Conservation (phyloP, 768 basidiomycete species). For the Naganishia vishniacii region DNA sequence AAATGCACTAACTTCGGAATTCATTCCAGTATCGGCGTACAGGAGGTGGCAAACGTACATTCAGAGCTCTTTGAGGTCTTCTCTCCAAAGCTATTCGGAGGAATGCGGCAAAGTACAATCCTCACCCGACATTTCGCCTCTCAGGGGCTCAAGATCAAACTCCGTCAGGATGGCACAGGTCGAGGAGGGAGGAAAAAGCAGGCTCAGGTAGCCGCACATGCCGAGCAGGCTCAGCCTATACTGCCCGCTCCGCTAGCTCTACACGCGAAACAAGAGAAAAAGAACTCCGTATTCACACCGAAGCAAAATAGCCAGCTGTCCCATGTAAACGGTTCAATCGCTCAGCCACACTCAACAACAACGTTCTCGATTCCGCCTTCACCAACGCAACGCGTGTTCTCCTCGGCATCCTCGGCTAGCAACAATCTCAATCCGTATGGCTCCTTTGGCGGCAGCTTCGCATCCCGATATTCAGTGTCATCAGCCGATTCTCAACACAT, state of each 20-base stretch:
- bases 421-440: background rate
- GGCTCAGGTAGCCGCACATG: background rate
- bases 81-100: slow-evolving; percentile 48
- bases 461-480: background rate
- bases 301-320: background rate
- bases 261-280: background rate
- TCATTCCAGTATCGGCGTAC: slow-evolving; percentile 25
- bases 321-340: background rate
- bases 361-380: background rate
- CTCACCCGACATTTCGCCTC: slow-evolving; percentile 48
- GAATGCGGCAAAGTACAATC: slow-evolving; percentile 47
- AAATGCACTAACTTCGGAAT: background rate
- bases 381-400: no score
- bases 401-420: background rate
- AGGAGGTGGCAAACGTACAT: slow-evolving; percentile 34
- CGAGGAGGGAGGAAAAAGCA: slow-evolving; percentile 17
- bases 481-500: background rate
- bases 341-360: background rate
- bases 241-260: no score
- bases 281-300: background rate
- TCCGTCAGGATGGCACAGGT: slow-evolving; percentile 37
- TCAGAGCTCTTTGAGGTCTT: slow-evolving; percentile 49
- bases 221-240: background rate
- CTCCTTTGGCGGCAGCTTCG: background rate
- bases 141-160: slow-evolving; percentile 49